These are phyloP conservation scores for Kodamaea plutei DNA, from an alignment of 1,139 yeast species.

Conservation along the genomic window DNA sequence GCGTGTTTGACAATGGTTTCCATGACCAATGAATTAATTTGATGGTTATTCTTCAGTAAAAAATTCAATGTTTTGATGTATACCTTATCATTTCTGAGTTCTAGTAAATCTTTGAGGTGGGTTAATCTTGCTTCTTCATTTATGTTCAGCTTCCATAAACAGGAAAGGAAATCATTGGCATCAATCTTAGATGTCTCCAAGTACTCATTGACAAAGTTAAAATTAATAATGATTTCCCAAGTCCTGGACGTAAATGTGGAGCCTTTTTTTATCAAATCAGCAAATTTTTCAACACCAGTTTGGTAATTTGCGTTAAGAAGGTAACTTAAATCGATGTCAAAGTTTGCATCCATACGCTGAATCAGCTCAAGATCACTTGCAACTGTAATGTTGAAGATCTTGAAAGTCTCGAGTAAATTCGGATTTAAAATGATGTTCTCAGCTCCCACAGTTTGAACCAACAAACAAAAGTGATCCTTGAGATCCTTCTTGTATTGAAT, in stretches of 20 bases:
- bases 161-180: constrained; percentile 21
- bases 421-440: constrained; percentile 12
- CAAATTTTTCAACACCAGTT: constrained; percentile 25
- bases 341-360: constrained; percentile 10
- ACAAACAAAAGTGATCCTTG: constrained; percentile 15
- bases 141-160: constrained; percentile 23
- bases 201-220: constrained; percentile 23
- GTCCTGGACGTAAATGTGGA: constrained; percentile 29
- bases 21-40: neutral
- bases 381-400: constrained; percentile 10
- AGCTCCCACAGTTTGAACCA: constrained; percentile 8
- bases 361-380: constrained; percentile 2
- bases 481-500: constrained; percentile 21
- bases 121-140: constrained; percentile 12
- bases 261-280: constrained; percentile 27
- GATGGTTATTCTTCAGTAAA: constrained; percentile 7
- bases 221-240: constrained; percentile 32
- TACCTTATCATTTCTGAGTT: constrained; percentile 26
- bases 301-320: constrained; percentile 29
- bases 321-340: constrained; percentile 25
- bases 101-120: constrained; percentile 20
- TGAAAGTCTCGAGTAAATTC: constrained; percentile 21
- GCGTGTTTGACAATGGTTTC: constrained; percentile 6
- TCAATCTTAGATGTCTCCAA: constrained; percentile 17
- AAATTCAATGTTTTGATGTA: constrained; percentile 23